Evolutionary conservation across 2,329 filamentous ascomycete genomes (phyloP).

Genomic region (Aspergillus aculeatinus): DNA sequence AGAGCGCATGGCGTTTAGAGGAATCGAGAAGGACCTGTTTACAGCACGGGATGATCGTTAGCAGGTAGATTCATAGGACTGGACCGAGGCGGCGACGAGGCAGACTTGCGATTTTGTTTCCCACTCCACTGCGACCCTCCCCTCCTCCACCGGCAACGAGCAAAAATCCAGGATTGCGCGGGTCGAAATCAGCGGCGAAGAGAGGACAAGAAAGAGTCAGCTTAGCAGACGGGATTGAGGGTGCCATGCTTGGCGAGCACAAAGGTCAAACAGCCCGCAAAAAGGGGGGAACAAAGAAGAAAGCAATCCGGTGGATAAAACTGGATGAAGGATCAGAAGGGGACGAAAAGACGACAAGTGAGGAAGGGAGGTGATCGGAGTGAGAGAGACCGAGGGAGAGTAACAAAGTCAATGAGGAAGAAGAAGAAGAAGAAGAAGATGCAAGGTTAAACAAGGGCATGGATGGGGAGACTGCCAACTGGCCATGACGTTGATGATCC

Average conservation of each 20-base stretch:
- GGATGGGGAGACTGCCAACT: neutral
- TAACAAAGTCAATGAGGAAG: neutral
- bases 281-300: constrained; percentile 2
- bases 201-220: constrained; percentile 76
- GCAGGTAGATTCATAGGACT: neutral
- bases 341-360: neutral
- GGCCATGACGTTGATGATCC: neutral
- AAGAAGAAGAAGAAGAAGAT: neutral
- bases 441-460: neutral
- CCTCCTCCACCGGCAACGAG: constrained; percentile 87
- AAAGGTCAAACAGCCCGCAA: constrained; percentile 7
- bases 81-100: neutral
- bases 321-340: neutral
- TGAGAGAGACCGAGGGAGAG: neutral
- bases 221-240: constrained; percentile 52
- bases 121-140: constrained; percentile 74
- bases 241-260: constrained; percentile 34
- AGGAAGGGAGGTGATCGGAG: neutral
- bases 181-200: constrained; percentile 86
- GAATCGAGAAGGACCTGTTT: constrained; percentile 68
- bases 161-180: constrained; percentile 70
- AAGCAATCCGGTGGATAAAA: constrained; percentile 5
- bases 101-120: constrained; percentile 77
- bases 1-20: constrained; percentile 62
- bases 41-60: constrained; percentile 2